Base-by-base conservation (phyloP, 805 yeast species). In the Nakazawaea laoshanensis region DNA sequence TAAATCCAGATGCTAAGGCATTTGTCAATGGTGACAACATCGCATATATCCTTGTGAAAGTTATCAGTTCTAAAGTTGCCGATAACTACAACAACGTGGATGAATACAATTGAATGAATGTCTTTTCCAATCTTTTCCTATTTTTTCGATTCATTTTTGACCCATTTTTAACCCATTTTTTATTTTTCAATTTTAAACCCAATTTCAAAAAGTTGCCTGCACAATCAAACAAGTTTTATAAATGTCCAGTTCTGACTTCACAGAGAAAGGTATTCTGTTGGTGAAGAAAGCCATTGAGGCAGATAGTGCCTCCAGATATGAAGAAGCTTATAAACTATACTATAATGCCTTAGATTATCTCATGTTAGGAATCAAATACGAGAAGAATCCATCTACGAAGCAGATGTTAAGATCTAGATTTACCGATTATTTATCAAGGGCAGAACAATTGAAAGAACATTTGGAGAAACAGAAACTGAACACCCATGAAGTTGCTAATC, bases 271-370 rank as follows among this genome's bases (percentile, higher is more conserved):
- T n/a, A 87, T 92, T 16, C 96, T 87, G 42, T 67, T 87, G 23
- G 94, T 92, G 13, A 94, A 87, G 52, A 81, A 80, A 55, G 98
- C 98, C 16, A 87, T 92, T 35, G 96, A 87, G 52, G 86, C 94
- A 5, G 98, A 92, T 53, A 76, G 85, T 12, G 87, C 87, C 16
- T 79, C 89, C 33, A 70, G 79, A 43, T 89, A 88, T 47, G 95
- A 85, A 33, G 97, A 92, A 45, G 97, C 98, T 0, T 89, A 89
- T 56, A 83, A 86, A 39, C 70, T 85, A 29, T 92, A 92, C 58
- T 88, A 84, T 61, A 83, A 83, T 47, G 96, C 96, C 2, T 65
- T 92, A 36, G 97, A 92, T 55, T 92, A 92, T 58, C 65, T 92
- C 47, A 87, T 92, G 96, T 66, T 87, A 44, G 98, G 98, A 4